Evolutionary conservation across 169 alveolate genomes (phyloP).

Genomic region (Plasmodium cynomolgi): DNA sequence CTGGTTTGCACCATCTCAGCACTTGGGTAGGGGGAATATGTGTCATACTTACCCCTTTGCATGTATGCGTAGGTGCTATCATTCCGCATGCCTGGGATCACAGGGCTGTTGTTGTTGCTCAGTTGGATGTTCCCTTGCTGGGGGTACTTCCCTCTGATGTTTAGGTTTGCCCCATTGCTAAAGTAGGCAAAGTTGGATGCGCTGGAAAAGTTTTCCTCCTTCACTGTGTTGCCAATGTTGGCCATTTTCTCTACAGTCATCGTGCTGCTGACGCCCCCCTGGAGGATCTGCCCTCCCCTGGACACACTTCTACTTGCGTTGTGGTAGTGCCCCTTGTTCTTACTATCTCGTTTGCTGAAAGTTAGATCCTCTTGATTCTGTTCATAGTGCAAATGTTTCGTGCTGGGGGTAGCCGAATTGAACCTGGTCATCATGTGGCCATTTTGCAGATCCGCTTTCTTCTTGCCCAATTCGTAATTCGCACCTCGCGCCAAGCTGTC

Average conservation of each 20-base stretch:
- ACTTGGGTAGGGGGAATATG: neutral
- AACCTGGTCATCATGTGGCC: neutral
- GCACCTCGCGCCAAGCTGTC: neutral
- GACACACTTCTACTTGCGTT: neutral
- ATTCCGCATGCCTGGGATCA: neutral
- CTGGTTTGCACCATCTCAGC: neutral
- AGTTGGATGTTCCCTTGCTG: neutral
- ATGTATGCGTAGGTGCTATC: neutral
- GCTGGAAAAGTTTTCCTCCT: neutral
- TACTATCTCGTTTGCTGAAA: neutral
- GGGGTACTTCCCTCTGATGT: neutral
- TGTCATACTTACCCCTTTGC: neutral
- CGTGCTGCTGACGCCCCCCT: neutral
- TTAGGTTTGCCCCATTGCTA: neutral
- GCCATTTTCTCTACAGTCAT: neutral
- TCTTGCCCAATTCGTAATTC: slow-evolving; percentile 6
- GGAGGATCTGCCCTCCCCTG: neutral
- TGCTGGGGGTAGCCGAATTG: neutral
- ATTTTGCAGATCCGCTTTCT: neutral
- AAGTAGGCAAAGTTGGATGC: neutral
- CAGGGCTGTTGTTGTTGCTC: neutral
- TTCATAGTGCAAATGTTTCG: slow-evolving; percentile 8
- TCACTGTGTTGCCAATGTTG: neutral
- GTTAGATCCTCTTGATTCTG: neutral
- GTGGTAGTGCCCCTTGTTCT: neutral